phyloP scores from a whole-genome alignment of 305 asterid genomes.

The Fraxinus dipetala region DNA sequence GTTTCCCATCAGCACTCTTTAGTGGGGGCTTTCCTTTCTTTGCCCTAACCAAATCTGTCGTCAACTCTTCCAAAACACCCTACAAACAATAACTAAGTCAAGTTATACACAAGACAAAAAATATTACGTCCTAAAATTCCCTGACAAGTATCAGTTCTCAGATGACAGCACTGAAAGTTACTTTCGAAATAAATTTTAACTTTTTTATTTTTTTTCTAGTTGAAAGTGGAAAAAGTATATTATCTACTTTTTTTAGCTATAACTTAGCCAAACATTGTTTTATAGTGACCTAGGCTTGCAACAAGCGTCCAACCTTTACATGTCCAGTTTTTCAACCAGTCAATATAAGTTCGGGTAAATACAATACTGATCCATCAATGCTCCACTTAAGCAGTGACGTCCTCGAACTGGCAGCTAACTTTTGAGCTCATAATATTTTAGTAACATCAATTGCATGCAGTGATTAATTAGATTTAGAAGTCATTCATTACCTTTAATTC shows the following conservation, averaged over 20 bases:
- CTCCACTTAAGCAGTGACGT: background rate
- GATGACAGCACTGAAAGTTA: background rate
- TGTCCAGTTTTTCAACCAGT: background rate
- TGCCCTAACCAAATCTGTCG: constrained; percentile 68
- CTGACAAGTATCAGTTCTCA: background rate
- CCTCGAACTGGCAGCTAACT: background rate
- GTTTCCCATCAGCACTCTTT: constrained; percentile 73
- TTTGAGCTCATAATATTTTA: background rate
- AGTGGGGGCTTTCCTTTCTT: constrained; percentile 87
- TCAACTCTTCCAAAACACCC: constrained; percentile 70
- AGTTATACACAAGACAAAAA: constrained; percentile 8
- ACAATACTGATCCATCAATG: background rate
- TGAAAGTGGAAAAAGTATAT: background rate
- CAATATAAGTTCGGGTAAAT: background rate
- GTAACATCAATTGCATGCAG: background rate
- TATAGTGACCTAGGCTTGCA: background rate
- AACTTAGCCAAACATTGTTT: background rate
- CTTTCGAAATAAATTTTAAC: background rate
- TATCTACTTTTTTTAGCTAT: background rate
- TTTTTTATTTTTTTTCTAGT: background rate
- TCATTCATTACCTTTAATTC: constrained; percentile 57
- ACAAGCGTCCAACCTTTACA: background rate
- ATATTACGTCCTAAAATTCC: background rate
- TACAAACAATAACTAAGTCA: constrained; percentile 23
- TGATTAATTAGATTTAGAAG: constrained; percentile 1